A percentile compares a stretch with the other conserved stretches of the same genome.
Evolutionary conservation across 2,329 filamentous ascomycete genomes (phyloP).

Genomic region (Ceratocystis cubensis): DNA sequence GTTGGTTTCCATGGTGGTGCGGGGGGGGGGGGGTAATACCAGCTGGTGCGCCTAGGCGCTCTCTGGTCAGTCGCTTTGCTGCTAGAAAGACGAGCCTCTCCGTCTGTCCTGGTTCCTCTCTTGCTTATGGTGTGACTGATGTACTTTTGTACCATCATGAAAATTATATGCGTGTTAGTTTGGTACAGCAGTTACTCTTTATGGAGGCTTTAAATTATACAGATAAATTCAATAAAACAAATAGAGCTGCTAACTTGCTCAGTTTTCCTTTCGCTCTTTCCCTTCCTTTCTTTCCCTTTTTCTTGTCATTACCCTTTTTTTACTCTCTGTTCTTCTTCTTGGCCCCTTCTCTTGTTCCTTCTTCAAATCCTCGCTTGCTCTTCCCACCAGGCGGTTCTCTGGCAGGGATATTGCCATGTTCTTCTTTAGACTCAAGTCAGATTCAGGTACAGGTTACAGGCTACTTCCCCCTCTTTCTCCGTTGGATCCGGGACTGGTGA

Average conservation of each 20-base stretch:
- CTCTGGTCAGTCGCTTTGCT: no score
- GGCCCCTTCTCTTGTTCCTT: not conserved
- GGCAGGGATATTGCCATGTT: slow-evolving; percentile 3
- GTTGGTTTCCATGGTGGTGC: not conserved
- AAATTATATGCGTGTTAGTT: not conserved
- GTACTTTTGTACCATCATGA: not conserved
- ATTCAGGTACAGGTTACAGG: slow-evolving; percentile 5
- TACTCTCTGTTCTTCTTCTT: not conserved
- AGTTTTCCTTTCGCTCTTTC: not conserved
- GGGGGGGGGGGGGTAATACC: not conserved
- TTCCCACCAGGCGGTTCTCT: not conserved
- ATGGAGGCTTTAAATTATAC: no score
- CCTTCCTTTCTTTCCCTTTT: no score
- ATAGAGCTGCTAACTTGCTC: not conserved
- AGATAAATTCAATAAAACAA: not conserved
- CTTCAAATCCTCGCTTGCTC: not conserved
- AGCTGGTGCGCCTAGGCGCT: no score
- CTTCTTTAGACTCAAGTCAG: slow-evolving; percentile 10
- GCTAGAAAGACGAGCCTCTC: no score
- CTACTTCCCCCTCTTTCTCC: not conserved
- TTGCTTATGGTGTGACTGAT: no score
- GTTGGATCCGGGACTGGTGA: not conserved
- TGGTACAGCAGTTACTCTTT: slow-evolving; percentile 8
- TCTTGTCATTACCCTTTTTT: not conserved
- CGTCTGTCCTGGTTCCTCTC: no score